A percentile compares a stretch with the other conserved stretches of the same genome.
Evolutionary conservation across 2,329 filamentous ascomycete species (phyloP).

Genomic region (Dryadomyces quercus-mongolicae): DNA sequence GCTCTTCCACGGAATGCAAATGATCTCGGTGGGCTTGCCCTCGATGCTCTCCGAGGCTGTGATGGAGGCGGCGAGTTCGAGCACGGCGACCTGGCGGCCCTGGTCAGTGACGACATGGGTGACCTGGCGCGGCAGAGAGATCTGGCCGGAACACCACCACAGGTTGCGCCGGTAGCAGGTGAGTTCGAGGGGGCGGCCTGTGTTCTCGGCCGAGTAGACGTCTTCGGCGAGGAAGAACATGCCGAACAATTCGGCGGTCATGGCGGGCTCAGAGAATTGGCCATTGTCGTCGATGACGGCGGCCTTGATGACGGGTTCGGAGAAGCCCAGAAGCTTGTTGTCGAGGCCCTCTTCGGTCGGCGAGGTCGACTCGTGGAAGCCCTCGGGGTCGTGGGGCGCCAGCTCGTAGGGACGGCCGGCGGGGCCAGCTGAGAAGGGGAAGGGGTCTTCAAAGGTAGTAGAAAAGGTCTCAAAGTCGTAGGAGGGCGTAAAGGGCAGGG

Average conservation of each 20-base stretch:
- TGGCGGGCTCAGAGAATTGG: slow-evolving; percentile 48
- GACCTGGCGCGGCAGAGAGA: slow-evolving; percentile 63
- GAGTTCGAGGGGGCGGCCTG: slow-evolving; percentile 58
- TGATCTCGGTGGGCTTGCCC: slow-evolving; percentile 83
- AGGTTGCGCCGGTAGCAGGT: slow-evolving; percentile 93
- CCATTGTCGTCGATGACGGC: slow-evolving; percentile 55
- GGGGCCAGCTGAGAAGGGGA: slow-evolving; percentile 35
- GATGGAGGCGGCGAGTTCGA: slow-evolving; percentile 69
- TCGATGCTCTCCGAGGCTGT: slow-evolving; percentile 87
- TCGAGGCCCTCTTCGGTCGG: slow-evolving; percentile 40
- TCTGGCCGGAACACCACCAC: slow-evolving; percentile 85
- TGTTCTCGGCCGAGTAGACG: slow-evolving; percentile 51
- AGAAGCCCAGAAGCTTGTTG: slow-evolving; percentile 66
- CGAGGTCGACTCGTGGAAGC: slow-evolving; percentile 29
- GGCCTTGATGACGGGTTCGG: slow-evolving; percentile 45
- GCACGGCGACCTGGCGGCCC: slow-evolving; percentile 63
- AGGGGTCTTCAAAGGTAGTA: slow-evolving; percentile 53
- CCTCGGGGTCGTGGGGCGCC: slow-evolving; percentile 6
- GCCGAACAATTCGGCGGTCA: slow-evolving; percentile 68
- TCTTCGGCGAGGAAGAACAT: slow-evolving; percentile 85
- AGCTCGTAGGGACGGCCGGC: slow-evolving; percentile 13
- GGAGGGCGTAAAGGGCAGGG: slow-evolving; percentile 41
- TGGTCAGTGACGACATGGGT: slow-evolving; percentile 62
- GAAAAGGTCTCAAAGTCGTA: slow-evolving; percentile 51
- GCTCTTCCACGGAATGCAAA: slow-evolving; percentile 93